phyloP scores from a whole-genome alignment of 805 yeast genomes.

The Pichia manshurica region DNA sequence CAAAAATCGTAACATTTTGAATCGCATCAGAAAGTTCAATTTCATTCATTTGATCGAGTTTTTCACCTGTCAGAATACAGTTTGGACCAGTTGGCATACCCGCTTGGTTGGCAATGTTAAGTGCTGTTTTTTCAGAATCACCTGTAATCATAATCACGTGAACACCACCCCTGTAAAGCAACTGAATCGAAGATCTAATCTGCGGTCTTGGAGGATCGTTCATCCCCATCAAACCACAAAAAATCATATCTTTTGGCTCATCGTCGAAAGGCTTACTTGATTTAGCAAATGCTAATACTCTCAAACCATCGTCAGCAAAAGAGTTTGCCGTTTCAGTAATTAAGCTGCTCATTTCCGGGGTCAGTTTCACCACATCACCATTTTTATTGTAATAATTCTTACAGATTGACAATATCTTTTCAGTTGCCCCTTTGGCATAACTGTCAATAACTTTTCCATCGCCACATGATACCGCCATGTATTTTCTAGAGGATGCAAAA shows the following conservation, averaged over 20 bases:
- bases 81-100: slow-evolving; percentile 72
- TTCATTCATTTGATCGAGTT: slow-evolving; percentile 67
- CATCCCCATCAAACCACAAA: slow-evolving; percentile 90
- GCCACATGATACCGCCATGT: slow-evolving; percentile 77
- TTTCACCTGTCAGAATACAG: slow-evolving; percentile 81
- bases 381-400: slow-evolving; percentile 51
- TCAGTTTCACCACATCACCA: slow-evolving; percentile 57
- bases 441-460: slow-evolving; percentile 53
- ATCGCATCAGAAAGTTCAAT: slow-evolving; percentile 70
- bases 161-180: slow-evolving; percentile 85
- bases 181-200: slow-evolving; percentile 68
- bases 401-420: slow-evolving; percentile 59
- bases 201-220: slow-evolving; percentile 96
- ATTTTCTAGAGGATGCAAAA: slow-evolving; percentile 77
- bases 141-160: slow-evolving; percentile 98
- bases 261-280: slow-evolving; percentile 33
- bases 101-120: slow-evolving; percentile 77
- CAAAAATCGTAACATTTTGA: slow-evolving; percentile 80
- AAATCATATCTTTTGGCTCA: slow-evolving; percentile 57
- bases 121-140: slow-evolving; percentile 83
- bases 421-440: slow-evolving; percentile 87
- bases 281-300: slow-evolving; percentile 78
- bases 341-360: slow-evolving; percentile 39
- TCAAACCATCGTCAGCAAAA: slow-evolving; percentile 77
- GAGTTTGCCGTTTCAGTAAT: slow-evolving; percentile 53